Evolutionary conservation across 768 basidiomycete species (phyloP), one percentile per base, ranked within the genome.

Genomic region (Rhizopogon rudus): DNA sequence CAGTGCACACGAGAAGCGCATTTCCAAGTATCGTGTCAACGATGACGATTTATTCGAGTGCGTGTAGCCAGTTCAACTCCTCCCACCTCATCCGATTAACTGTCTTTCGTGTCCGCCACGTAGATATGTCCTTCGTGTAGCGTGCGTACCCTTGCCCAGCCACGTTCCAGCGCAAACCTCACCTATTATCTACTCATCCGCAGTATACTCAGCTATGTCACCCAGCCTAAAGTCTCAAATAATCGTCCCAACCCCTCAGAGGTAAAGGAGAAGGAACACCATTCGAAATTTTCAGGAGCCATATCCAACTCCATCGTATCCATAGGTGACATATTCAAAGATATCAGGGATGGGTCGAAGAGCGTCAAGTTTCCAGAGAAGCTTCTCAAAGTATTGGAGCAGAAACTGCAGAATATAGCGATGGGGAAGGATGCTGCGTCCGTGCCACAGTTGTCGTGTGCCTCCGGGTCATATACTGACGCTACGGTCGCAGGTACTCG

Each of bases 361-460:
- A 88, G 83, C 57, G 88, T 91, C 66, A 92, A 91, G 67, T 98
- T 95, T 69, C 95, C 96, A 0, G 93, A 98, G 73, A 94, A 93
- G 71, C 74, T 97, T 56, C 67, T 98, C 54, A 98, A 94, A 72
- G 87, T 91, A 7, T 74, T 99, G 58, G 94, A 97, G 68, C 82
- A 86, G 72, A 91, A 86, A 71, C 70, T 98, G 70, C 88, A 95
- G 75, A 83, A 87, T 61, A 93, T 98, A 61, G 92, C 92, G 8
- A 92, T 95, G 87, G 94, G 93, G 3, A 89, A 87, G 74, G 93
- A 97, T 67, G 71, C 89, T 37, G 84, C 80, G 93, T 96, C 70
- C 73, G 93, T 82, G 39, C 44, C 54, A 25, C 42, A 39, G 12
- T 48, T 25, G 1, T 41, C 45, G 40, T 52, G 37, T 48, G 35